A percentile compares a stretch with the other conserved stretches of the same genome.
Evolutionary conservation across 768 basidiomycete genomes (phyloP).

Genomic region (Tulasnella sp.): DNA sequence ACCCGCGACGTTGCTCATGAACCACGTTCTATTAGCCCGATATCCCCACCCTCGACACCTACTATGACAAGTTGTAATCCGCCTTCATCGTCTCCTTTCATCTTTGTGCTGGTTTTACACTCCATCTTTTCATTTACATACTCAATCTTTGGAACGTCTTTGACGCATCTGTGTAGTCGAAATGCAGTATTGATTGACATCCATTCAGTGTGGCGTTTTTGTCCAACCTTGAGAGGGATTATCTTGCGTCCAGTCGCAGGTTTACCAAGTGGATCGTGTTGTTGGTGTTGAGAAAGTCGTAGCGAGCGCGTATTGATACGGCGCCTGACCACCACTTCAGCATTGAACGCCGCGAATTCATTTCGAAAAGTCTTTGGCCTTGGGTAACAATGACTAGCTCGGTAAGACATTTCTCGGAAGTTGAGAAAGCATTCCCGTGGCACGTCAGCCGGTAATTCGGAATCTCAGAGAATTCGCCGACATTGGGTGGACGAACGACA

Average conservation of each 20-base stretch:
- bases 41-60: slow-evolving; percentile 74
- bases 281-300: too few relatives aligned
- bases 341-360: too few relatives aligned
- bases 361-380: too few relatives aligned
- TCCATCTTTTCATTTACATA: background rate
- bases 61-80: slow-evolving; percentile 73
- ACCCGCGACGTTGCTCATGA: slow-evolving; percentile 7
- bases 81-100: background rate
- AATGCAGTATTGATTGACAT: background rate
- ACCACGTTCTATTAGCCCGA: slow-evolving; percentile 46
- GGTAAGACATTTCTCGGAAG: background rate
- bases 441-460: background rate
- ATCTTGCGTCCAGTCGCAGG: too few relatives aligned
- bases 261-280: too few relatives aligned
- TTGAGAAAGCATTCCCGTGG: background rate
- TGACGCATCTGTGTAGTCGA: background rate
- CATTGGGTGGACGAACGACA: background rate
- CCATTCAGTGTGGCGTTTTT: too few relatives aligned
- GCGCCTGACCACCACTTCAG: too few relatives aligned
- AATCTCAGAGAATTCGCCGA: background rate
- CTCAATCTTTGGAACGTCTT: background rate
- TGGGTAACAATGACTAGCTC: too few relatives aligned
- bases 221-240: too few relatives aligned
- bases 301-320: too few relatives aligned
- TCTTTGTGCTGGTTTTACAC: background rate